Conservation (phyloP, 257 asterid genomes). For the Solanum gracilifrons region DNA sequence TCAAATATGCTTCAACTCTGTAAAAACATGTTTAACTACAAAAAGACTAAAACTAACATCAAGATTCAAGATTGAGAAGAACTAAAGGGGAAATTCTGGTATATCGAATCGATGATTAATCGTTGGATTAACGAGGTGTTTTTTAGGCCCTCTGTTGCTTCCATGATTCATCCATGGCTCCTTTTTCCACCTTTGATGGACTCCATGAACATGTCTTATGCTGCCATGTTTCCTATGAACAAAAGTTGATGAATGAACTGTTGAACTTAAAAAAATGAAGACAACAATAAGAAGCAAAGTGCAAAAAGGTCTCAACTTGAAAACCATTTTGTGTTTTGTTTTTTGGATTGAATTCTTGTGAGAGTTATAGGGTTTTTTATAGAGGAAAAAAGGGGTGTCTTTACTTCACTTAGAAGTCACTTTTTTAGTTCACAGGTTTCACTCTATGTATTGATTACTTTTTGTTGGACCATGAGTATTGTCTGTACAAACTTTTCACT, state of each 20-base stretch:
- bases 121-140: constrained; percentile 33
- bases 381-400: constrained; percentile 18
- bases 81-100: constrained; percentile 30
- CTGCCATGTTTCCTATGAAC: constrained; percentile 1
- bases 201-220: not conserved
- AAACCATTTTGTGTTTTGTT: constrained; percentile 14
- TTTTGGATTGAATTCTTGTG: not conserved
- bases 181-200: constrained; percentile 22
- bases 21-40: not conserved
- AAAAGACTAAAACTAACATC: not conserved
- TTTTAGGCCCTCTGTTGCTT: constrained; percentile 38
- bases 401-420: constrained; percentile 42
- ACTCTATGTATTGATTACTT: constrained; percentile 7
- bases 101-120: constrained; percentile 16
- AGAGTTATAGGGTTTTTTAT: constrained; percentile 4
- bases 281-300: constrained; percentile 26
- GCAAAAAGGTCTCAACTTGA: constrained; percentile 9
- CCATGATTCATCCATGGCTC: constrained; percentile 53
- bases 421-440: not conserved
- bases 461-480: not conserved
- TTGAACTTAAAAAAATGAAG: constrained; percentile 7
- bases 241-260: constrained; percentile 2
- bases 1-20: not conserved
- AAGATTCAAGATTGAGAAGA: not conserved
- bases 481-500: too few species aligned